Percentiles rank a stretch among this genome's conserved stretches.
Evolutionary conservation across 176 grass and related monocot genomes (phyloP).

Genomic region (Ampelocalamus luodianensis): DNA sequence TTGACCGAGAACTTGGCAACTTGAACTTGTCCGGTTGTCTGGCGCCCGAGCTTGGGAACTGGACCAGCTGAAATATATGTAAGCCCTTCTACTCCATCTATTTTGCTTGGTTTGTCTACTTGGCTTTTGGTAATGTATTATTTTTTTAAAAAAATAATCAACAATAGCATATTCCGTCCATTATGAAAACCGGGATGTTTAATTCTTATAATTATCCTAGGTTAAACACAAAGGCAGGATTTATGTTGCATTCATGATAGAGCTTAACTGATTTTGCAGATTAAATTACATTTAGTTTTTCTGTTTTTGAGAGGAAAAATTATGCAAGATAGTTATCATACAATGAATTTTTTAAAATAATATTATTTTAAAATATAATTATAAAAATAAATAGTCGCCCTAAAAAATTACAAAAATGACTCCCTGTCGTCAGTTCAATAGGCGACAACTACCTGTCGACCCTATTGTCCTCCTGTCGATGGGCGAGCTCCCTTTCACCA

Average conservation of each 20-base stretch:
- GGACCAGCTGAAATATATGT: constrained; percentile 67
- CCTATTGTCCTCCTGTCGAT: too few species aligned
- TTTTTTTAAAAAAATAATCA: neutral
- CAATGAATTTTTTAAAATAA: too few species aligned
- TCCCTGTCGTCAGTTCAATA: too few species aligned
- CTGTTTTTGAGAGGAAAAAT: neutral
- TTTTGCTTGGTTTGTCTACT: neutral
- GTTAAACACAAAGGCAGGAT: neutral
- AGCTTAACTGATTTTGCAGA: neutral
- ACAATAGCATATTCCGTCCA: neutral
- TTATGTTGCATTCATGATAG: neutral
- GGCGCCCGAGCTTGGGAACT: constrained; percentile 65
- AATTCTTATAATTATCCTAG: too few species aligned
- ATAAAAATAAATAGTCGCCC: too few species aligned
- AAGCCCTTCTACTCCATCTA: constrained; percentile 12
- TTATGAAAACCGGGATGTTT: neutral
- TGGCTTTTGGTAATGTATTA: neutral
- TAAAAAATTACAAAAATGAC: too few species aligned
- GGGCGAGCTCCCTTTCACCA: too few species aligned
- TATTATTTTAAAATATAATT: too few species aligned
- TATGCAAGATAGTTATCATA: neutral
- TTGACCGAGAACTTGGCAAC: constrained; percentile 39
- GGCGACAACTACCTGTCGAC: too few species aligned
- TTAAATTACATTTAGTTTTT: neutral
- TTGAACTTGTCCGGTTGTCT: constrained; percentile 57